These are phyloP conservation scores for Ganoderma sinense DNA, from an alignment of 1,284 basidiomycete genomes.

Conservation along the genomic window DNA sequence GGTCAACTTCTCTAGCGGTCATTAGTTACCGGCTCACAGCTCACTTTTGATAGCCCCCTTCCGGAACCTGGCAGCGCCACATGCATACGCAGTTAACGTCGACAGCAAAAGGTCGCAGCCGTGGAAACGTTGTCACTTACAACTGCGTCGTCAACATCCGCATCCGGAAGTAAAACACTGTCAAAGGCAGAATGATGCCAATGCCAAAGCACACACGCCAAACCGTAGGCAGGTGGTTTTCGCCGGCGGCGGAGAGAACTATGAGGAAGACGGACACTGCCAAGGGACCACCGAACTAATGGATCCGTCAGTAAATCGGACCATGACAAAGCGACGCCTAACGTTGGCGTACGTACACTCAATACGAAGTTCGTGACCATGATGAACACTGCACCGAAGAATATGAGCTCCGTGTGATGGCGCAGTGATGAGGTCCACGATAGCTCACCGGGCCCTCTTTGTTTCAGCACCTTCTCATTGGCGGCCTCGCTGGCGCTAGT, in stretches of 20 bases:
- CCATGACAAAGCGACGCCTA: constrained; percentile 14
- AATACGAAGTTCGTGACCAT: constrained; percentile 80
- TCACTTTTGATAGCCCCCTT: constrained; percentile 71
- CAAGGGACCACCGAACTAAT: constrained; percentile 71
- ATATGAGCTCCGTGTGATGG: constrained; percentile 11
- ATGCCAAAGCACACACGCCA: constrained; percentile 84
- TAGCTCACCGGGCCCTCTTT: constrained; percentile 64
- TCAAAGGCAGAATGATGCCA: constrained; percentile 71
- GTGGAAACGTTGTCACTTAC: constrained; percentile 38
- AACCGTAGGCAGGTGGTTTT: constrained; percentile 70
- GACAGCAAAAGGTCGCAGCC: constrained; percentile 6
- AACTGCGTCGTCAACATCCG: constrained; percentile 75
- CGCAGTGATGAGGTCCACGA: constrained; percentile 8
- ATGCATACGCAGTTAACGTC: constrained; percentile 7
- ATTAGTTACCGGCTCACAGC: constrained; percentile 41
- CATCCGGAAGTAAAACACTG: constrained; percentile 77
- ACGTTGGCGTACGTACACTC: constrained; percentile 43
- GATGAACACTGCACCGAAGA: constrained; percentile 59
- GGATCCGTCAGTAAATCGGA: constrained; percentile 34
- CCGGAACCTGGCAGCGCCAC: constrained; percentile 44
- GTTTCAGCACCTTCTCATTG: constrained; percentile 70
- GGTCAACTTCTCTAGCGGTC: constrained; percentile 13
- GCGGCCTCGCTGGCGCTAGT: constrained; percentile 75
- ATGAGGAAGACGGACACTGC: constrained; percentile 78
- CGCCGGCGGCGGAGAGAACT: constrained; percentile 71